Evolutionary conservation across 768 basidiomycete genomes (phyloP).

Genomic region (Steccherinum ochraceum): DNA sequence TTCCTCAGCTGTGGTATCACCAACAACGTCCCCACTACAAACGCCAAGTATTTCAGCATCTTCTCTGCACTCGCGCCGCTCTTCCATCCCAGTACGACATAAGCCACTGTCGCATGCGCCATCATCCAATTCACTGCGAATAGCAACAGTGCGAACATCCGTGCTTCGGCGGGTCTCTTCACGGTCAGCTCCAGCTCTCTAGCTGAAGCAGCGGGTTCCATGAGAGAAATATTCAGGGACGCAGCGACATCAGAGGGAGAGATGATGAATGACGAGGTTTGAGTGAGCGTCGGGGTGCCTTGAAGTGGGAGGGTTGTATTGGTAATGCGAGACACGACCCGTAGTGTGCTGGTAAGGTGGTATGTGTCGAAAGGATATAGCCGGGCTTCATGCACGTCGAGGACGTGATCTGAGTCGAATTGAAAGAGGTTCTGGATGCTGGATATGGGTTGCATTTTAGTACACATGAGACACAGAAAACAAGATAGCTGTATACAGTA

Average conservation of each 20-base stretch:
- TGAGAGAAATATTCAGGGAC: slow-evolving; percentile 17
- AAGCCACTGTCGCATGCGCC: slow-evolving; percentile 43
- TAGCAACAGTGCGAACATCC: slow-evolving; percentile 37
- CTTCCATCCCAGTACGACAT: slow-evolving; percentile 37
- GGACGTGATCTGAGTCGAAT: slow-evolving; percentile 50
- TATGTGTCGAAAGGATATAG: slow-evolving; percentile 57
- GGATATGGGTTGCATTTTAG: neutral
- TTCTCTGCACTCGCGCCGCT: slow-evolving; percentile 23
- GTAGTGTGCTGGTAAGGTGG: slow-evolving; percentile 41
- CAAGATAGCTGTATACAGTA: slow-evolving; percentile 19
- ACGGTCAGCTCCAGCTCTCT: slow-evolving; percentile 43
- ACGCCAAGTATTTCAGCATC: slow-evolving; percentile 32
- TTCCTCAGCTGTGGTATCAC: slow-evolving; percentile 44
- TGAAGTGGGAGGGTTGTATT: slow-evolving; percentile 36
- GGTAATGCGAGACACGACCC: slow-evolving; percentile 7
- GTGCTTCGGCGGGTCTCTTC: slow-evolving; percentile 37
- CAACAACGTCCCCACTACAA: slow-evolving; percentile 35
- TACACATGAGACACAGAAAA: neutral
- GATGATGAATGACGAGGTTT: slow-evolving; percentile 43
- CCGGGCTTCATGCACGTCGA: slow-evolving; percentile 47
- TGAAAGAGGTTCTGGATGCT: slow-evolving; percentile 51
- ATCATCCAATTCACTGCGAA: slow-evolving; percentile 48
- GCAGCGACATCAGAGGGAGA: slow-evolving; percentile 33
- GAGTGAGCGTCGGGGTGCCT: slow-evolving; percentile 35
- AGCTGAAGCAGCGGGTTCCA: slow-evolving; percentile 6